phyloP scores from a whole-genome alignment of 2,329 filamentous ascomycete species.

The Alternaria sp. region DNA sequence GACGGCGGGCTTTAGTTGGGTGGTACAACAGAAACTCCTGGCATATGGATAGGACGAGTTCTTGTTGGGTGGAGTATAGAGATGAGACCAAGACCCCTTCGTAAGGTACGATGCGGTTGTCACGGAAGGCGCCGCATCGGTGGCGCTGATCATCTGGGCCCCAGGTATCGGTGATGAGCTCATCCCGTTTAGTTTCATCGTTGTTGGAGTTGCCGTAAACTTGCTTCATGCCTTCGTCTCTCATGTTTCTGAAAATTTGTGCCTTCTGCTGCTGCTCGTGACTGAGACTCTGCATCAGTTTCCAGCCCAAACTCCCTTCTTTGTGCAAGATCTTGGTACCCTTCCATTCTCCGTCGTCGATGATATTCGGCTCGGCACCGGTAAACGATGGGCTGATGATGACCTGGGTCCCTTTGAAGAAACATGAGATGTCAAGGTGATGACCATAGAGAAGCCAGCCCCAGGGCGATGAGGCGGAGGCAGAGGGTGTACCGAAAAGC shows the following conservation, averaged over 20 bases:
- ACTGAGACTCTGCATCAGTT: slow-evolving; percentile 71
- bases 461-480: slow-evolving; percentile 65
- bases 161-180: slow-evolving; percentile 68
- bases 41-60: slow-evolving; percentile 66
- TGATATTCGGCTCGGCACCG: slow-evolving; percentile 79
- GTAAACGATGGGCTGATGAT: slow-evolving; percentile 79
- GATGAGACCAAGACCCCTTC: slow-evolving; percentile 68
- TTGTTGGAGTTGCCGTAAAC: slow-evolving; percentile 43
- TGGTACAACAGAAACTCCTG: slow-evolving; percentile 74
- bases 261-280: slow-evolving; percentile 59
- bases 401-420: slow-evolving; percentile 71
- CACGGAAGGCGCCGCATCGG: slow-evolving; percentile 77
- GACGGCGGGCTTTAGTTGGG: slow-evolving; percentile 62
- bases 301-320: slow-evolving; percentile 71
- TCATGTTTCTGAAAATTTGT: slow-evolving; percentile 67
- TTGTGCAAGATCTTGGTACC: slow-evolving; percentile 72
- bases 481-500: slow-evolving; percentile 70
- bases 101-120: slow-evolving; percentile 79
- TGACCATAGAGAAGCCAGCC: slow-evolving; percentile 80
- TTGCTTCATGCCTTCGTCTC: slow-evolving; percentile 70
- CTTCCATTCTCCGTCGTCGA: slow-evolving; percentile 69
- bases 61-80: slow-evolving; percentile 61
- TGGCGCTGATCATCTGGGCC: slow-evolving; percentile 84
- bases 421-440: slow-evolving; percentile 76
- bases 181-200: slow-evolving; percentile 42